phyloP scores from a whole-genome alignment of 345 rosid species.

The Abelmoschus esculentus region DNA sequence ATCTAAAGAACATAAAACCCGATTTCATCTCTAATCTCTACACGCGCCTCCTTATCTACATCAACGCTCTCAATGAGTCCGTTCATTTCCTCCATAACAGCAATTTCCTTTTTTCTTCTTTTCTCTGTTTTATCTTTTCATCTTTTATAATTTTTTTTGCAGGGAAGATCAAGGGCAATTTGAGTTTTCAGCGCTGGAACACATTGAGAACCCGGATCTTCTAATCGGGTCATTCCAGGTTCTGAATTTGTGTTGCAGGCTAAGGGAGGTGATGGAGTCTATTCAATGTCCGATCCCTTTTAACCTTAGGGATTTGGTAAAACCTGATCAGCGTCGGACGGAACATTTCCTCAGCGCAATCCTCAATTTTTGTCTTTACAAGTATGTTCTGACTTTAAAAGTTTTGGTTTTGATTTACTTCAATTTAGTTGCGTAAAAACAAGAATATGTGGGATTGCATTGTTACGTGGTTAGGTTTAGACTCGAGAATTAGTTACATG shows the following conservation, averaged over 20 bases:
- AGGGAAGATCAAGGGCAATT: constrained; percentile 78
- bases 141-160: background rate
- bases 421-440: background rate
- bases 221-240: constrained; percentile 42
- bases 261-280: constrained; percentile 36
- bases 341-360: constrained; percentile 71
- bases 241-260: constrained; percentile 38
- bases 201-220: constrained; percentile 83
- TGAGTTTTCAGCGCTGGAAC: constrained; percentile 68
- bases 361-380: constrained; percentile 73
- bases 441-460: background rate
- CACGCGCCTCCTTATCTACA: constrained; percentile 56
- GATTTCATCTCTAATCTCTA: constrained; percentile 53
- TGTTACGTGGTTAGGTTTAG: background rate
- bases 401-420: background rate
- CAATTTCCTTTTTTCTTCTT: background rate
- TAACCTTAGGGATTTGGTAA: constrained; percentile 54
- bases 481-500: background rate
- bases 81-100: background rate
- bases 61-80: constrained; percentile 62
- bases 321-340: constrained; percentile 52
- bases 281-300: constrained; percentile 50
- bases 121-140: background rate
- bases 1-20: constrained; percentile 39
- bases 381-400: constrained; percentile 23